A percentile compares a stretch with the other conserved stretches of the same genome.
These are phyloP conservation scores for Diutina neorugosa DNA, from an alignment of 1,139 yeast species.

Conservation along the genomic window DNA sequence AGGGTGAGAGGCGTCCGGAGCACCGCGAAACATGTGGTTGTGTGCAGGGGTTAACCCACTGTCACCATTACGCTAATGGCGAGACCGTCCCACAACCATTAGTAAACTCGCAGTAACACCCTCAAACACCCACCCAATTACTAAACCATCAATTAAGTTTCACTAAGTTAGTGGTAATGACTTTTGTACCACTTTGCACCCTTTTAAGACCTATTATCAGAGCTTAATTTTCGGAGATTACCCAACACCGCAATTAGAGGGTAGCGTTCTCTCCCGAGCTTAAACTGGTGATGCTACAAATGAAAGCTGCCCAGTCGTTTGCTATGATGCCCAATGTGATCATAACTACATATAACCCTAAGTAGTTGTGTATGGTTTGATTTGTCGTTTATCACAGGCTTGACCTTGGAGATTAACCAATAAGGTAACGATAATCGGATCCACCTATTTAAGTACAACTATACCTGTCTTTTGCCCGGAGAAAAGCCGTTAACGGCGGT, in stretches of 20 bases:
- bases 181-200: too few relatives aligned
- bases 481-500: not conserved
- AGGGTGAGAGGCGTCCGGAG: conserved; percentile 1
- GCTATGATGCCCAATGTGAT: not conserved
- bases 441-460: too few relatives aligned
- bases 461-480: not conserved
- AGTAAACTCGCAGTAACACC: not conserved
- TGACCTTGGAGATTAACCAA: not conserved
- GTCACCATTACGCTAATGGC: not conserved
- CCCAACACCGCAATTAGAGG: not conserved
- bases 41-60: not conserved
- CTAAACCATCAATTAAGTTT: too few relatives aligned
- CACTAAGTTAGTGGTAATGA: too few relatives aligned
- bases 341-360: too few relatives aligned
- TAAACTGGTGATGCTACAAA: too few relatives aligned
- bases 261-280: too few relatives aligned
- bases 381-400: too few relatives aligned
- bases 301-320: not conserved
- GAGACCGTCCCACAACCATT: not conserved
- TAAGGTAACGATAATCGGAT: not conserved
- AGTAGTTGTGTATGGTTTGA: too few relatives aligned
- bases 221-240: too few relatives aligned
- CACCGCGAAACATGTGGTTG: not conserved
- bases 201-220: too few relatives aligned
- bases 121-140: too few relatives aligned